These are phyloP conservation scores for Plasmodium chabaudi DNA, from an alignment of 169 alveolate species.

Conservation along the genomic window DNA sequence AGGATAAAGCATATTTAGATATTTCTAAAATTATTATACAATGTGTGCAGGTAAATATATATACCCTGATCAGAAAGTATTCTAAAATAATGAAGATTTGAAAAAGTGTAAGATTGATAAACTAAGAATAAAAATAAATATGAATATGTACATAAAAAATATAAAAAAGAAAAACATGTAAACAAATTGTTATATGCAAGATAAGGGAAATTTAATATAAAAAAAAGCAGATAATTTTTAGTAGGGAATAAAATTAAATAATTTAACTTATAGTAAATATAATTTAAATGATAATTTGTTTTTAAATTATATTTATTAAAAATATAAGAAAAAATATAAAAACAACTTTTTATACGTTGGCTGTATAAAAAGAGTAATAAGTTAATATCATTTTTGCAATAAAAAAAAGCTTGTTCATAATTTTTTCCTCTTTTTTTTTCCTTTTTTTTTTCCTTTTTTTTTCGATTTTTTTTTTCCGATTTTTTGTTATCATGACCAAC, in stretches of 20 bases:
- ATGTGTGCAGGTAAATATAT: conserved; percentile 7
- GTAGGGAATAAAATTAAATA: conserved; percentile 2
- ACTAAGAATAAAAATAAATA: conserved; percentile 32
- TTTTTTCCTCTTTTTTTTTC: neutral
- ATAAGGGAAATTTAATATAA: neutral
- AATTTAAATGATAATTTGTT: conserved; percentile 14
- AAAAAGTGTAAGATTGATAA: conserved; percentile 13
- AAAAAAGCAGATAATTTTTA: neutral
- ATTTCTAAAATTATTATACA: conserved; percentile 11
- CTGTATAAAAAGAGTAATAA: conserved; percentile 29
- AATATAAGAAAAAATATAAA: conserved; percentile 30
- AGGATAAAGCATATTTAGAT: too few species aligned
- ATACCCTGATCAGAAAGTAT: conserved; percentile 4
- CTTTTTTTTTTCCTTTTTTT: neutral
- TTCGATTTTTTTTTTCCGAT: neutral
- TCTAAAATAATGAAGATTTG: conserved; percentile 14
- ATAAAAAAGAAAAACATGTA: conserved; percentile 38
- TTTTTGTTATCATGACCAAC: neutral
- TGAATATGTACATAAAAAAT: conserved; percentile 38
- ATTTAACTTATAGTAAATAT: conserved; percentile 20
- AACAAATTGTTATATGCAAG: conserved; percentile 15
- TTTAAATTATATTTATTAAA: conserved; percentile 51
- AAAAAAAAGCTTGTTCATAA: neutral
- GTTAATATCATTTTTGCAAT: conserved; percentile 43
- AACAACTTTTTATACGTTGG: conserved; percentile 52